A percentile compares a stretch with the other conserved stretches of the same genome.
phyloP scores from a whole-genome alignment of 148 eudicot species.

The Vaccinium vitisidaea region DNA sequence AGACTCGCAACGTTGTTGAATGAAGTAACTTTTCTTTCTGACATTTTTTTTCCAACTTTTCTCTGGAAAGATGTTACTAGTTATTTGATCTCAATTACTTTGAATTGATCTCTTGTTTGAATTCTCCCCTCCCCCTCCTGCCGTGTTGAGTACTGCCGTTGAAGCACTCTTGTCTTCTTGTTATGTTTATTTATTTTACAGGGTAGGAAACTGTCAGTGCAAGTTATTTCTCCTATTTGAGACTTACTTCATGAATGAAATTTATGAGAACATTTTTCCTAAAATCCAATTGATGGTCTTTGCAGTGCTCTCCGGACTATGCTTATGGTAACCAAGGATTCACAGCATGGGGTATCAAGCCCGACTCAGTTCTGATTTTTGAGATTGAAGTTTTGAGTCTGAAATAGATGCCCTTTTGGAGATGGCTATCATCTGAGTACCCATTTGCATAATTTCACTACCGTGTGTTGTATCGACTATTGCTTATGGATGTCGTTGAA shows the following conservation, averaged over 20 bases:
- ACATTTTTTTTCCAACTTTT: neutral
- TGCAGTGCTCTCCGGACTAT: constrained; percentile 59
- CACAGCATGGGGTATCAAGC: constrained; percentile 88
- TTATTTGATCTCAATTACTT: neutral
- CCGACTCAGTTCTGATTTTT: constrained; percentile 75
- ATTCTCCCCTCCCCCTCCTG: neutral
- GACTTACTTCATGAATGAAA: neutral
- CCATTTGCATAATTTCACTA: neutral
- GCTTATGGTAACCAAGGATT: constrained; percentile 65
- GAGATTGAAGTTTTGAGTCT: constrained; percentile 86
- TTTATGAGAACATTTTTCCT: neutral
- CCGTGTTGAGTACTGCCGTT: neutral
- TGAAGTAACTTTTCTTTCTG: neutral
- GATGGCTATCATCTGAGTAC: neutral
- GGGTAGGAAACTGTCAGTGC: neutral
- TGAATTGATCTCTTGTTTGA: neutral
- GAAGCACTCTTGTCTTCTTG: neutral
- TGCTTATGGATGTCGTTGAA: neutral
- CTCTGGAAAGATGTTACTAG: neutral
- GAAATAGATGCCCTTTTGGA: constrained; percentile 25
- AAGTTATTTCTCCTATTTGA: neutral
- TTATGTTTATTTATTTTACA: neutral
- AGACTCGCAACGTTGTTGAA: neutral
- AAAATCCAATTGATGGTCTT: neutral
- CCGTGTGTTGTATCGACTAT: neutral